A percentile compares a stretch with the other conserved stretches of the same genome.
phyloP scores from a whole-genome alignment of 495 filamentous ascomycete species.

The Platismatia glauca region DNA sequence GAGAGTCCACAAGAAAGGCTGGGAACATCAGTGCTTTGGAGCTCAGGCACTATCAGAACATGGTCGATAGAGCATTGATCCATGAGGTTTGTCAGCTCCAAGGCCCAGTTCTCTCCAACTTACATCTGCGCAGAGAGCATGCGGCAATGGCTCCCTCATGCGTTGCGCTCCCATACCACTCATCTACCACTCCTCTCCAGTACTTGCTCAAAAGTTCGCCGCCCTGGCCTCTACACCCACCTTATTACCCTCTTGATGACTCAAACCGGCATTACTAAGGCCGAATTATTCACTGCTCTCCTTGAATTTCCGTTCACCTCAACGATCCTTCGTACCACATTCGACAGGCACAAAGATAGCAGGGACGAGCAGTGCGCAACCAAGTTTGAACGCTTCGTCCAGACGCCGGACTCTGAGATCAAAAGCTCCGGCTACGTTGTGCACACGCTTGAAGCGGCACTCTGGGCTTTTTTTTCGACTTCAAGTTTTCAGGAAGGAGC shows the following conservation, averaged over 20 bases:
- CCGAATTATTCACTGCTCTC: background rate
- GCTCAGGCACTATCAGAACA: constrained; percentile 9
- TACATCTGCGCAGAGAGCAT: constrained; percentile 17
- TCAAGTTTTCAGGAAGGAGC: constrained; percentile 35
- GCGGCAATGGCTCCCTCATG: constrained; percentile 43
- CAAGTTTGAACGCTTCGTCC: constrained; percentile 21
- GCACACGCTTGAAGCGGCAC: constrained; percentile 37
- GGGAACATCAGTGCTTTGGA: constrained; percentile 14
- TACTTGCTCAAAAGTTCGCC: constrained; percentile 26
- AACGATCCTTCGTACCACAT: background rate
- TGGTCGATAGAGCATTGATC: constrained; percentile 14
- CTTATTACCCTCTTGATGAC: constrained; percentile 23
- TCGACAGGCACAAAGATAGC: constrained; percentile 12
- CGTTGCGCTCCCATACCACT: constrained; percentile 35
- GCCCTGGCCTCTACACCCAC: constrained; percentile 29
- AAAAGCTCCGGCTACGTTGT: constrained; percentile 38
- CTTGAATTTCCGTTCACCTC: background rate
- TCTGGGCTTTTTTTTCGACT: constrained; percentile 41
- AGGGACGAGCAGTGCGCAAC: background rate
- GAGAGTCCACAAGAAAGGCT: background rate
- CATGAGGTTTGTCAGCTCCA: background rate
- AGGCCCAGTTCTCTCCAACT: background rate
- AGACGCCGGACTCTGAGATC: constrained; percentile 22
- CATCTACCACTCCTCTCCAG: constrained; percentile 23
- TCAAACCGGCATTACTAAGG: background rate